These are phyloP conservation scores for Shiraia sp. DNA, from an alignment of 2,329 filamentous ascomycete species.

Conservation along the genomic window DNA sequence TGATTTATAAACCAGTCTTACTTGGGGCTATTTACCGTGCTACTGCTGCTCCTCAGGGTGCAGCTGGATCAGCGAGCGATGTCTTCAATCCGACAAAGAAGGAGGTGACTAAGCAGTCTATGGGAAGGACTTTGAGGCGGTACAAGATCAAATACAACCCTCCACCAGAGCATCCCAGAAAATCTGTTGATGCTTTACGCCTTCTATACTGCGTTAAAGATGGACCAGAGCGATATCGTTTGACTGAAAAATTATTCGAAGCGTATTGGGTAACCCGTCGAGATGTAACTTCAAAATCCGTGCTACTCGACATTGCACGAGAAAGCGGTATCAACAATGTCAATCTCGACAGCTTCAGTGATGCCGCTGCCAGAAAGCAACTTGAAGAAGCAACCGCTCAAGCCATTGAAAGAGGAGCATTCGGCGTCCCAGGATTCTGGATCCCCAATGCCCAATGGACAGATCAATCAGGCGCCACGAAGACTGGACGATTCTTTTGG, in stretches of 20 bases:
- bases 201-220: conserved; percentile 29
- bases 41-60: conserved; percentile 41
- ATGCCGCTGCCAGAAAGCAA: conserved; percentile 24
- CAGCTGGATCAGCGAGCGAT: conserved; percentile 40
- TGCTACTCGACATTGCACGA: conserved; percentile 26
- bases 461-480: conserved; percentile 14
- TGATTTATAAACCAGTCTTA: conserved; percentile 36
- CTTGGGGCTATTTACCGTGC: conserved; percentile 43
- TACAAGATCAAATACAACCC: conserved; percentile 37
- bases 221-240: conserved; percentile 15
- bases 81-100: conserved; percentile 42
- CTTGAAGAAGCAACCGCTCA: conserved; percentile 31
- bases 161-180: conserved; percentile 36
- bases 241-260: conserved; percentile 32
- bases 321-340: conserved; percentile 28
- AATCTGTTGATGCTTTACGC: conserved; percentile 38
- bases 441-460: conserved; percentile 27
- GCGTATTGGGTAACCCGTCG: conserved; percentile 40
- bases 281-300: conserved; percentile 28
- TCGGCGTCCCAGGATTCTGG: conserved; percentile 43
- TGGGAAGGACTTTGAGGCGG: conserved; percentile 35
- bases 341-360: conserved; percentile 14
- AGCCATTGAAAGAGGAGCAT: conserved; percentile 38
- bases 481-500: conserved; percentile 36
- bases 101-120: conserved; percentile 28